Base-by-base conservation (phyloP, 1,284 basidiomycete genomes). In the Polyporus tsugae region DNA sequence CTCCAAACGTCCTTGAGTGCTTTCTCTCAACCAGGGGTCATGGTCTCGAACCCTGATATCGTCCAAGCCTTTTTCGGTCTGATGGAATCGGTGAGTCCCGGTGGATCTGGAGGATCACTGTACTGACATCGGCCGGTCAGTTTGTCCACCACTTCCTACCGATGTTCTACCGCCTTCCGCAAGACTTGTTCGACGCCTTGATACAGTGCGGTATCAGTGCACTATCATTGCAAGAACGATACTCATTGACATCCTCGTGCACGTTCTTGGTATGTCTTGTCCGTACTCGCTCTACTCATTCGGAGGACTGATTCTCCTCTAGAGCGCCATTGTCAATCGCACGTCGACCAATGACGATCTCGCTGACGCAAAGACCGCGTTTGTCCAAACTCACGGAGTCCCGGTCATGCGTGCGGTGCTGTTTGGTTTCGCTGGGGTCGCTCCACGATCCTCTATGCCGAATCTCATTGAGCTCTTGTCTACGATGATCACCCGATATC, bases 21-120 rank as follows among this genome's bases (percentile, higher is more conserved):
- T 58, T 81, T 96, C 25, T 82, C 86, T 0, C 83, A 83, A 53
- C 83, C 86, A 0, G 88, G 87, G 0, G 89, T 86, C 7, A 94
- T 95, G 91, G 87, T 89, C 74, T 84, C 85, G 91, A 93, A 96
- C 76, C 95, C 95, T 0, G 95, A 97, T 77, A 88, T 97, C 35
- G 93, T 95, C 1, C 94, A 95, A 77, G 91, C 89, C 35, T 96
- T 96, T 80, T 97, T 96, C 81, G 86, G 86, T 36, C 95, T 91
- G 75, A 86, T 93, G 82, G 91, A 93, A 63, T 84, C 85, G 62
- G 92, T 92, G 67, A 66, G 85, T 79, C 33, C 19, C 7, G 22
- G 22, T 25, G 46, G 22, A 22, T 15, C 4, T 6, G 10, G 11
- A 15, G 4, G 33, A 39, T 38, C 3, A 39, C 29, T 10, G 13